phyloP scores from a whole-genome alignment of 1,139 yeast genomes.

The Citeromyces siamensis region DNA sequence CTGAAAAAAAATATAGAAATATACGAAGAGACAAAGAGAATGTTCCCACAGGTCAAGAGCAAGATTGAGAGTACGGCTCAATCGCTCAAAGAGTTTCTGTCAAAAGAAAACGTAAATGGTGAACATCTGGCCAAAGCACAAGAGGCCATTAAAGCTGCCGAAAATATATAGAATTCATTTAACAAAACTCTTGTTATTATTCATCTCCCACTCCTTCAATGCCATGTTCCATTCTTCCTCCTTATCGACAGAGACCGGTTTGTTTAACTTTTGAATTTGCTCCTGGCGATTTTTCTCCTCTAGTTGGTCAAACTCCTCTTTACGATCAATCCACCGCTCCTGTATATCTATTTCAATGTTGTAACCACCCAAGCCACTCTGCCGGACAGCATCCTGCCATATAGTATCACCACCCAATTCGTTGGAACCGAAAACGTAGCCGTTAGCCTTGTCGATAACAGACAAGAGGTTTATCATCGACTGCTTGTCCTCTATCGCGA shows the following conservation, averaged over 20 bases:
- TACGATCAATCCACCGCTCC: conserved; percentile 91
- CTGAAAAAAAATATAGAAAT: conserved; percentile 40
- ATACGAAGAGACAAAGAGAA: conserved; percentile 16
- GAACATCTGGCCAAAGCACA: conserved; percentile 13
- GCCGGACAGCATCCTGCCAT: conserved; percentile 92
- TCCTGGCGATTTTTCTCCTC: conserved; percentile 37
- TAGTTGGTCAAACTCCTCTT: conserved; percentile 55
- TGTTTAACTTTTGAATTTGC: conserved; percentile 16
- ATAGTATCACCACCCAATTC: conserved; percentile 93
- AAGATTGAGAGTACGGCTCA: conserved; percentile 14
- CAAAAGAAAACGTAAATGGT: background rate
- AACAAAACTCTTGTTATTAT: conserved; percentile 13
- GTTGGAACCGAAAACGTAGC: conserved; percentile 83
- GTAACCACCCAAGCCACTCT: conserved; percentile 36
- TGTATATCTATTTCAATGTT: conserved; percentile 54
- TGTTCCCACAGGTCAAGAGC: conserved; percentile 14
- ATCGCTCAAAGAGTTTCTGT: conserved; percentile 12
- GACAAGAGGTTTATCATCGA: conserved; percentile 78
- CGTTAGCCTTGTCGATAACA: conserved; percentile 80
- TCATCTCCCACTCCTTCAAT: conserved; percentile 52
- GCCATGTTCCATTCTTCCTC: conserved; percentile 69
- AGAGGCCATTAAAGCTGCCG: conserved; percentile 52
- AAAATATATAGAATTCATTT: too few relatives aligned
- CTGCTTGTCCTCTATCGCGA: conserved; percentile 83
- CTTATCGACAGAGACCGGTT: conserved; percentile 32